Evolutionary conservation across 225 moss, liverwort and hornwort genomes (phyloP), one percentile per base, ranked within the genome.

Genomic region (Bryum argenteum): DNA sequence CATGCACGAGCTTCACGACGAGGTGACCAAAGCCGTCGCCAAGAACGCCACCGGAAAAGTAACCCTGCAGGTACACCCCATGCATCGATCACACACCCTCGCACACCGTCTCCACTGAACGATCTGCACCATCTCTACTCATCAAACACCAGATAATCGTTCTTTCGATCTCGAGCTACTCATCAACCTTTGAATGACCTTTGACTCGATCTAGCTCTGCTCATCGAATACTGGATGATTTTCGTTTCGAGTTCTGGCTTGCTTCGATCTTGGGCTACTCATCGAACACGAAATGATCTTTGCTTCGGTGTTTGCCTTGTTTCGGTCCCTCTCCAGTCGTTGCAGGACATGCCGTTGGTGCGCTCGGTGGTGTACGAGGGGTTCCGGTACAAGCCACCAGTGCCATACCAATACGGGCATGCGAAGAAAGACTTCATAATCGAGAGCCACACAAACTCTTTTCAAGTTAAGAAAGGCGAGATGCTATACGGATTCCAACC

Each of bases 381-480:
- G 2, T 70, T 86, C 23, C 76, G 85, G 15, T 63, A 82, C 26
- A 44, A 28, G 5, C 82, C 85, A 1, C 79, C 82, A 0, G 85
- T 86, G 5, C 79, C 85, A 0, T 73, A 82, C 58, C 85, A 86
- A 65, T 86, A 82, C 63, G 85, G 71, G 15, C 57, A 65, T 26
- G 85, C 85, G 50, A 86, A 86, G 54, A 33, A 54, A 9, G 85
- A 82, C 58, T 77, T 86, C 65, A 21, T 82, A 2, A 53, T 86
- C 37, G 79, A 86, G 16, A 47, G 47, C 47, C 47, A 47, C 16
- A 16, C 14, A 59, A 82, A 58, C 42, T 79, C 82, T 20, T 63
- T 75, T 51, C 67, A 75, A 68, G 70, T 82, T 26, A 86, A 80
- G 59, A 79, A 80, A 63, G 85, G 85, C 8, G 85, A 86, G 59